Evolutionary conservation across 257 asterid genomes (phyloP), one percentile per base, ranked within the genome.

Genomic region (Rauvolfia tetraphylla): DNA sequence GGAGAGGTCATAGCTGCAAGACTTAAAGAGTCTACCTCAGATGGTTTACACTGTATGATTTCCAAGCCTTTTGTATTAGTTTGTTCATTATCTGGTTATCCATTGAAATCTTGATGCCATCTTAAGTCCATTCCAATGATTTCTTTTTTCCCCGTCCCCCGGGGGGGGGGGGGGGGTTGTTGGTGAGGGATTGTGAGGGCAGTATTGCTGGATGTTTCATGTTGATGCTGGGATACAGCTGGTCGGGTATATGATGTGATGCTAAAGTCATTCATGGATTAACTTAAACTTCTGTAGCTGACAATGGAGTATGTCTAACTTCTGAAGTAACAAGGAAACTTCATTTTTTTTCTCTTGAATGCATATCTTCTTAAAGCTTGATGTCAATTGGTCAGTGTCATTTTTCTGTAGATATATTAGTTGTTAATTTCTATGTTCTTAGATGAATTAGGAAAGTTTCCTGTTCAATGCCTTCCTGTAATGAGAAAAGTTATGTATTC

Each of bases 1-100:
- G 99, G 99, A 76, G 96, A 95, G 82, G 87, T 95, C 75, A 89
- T 95, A 79, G 80, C 86, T 10, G 97, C 92, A 54, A 89, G 81
- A 42, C 90, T 95, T 14, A 87, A 80, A 81, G 96, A 90, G 78
- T 95, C 98, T 22, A 86, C 88, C 4, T 74, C 71, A 12, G 79
- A 83, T 38, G 99, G 99, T 72, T 81, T 95, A 62, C 93, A 87
- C 68, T 88, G 99, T 95, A 92, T 49, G 92, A 18, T 11, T 36
- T 62, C 66, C 57, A 67, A 75, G 31, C 31, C 23, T n/a, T 70
- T 69, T 56, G 15, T 20, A 48, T 31, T 27, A 58, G 10, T 65
- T 65, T 65, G 23, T 46, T 65, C 20, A 63, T 63, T 51, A 15
- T 62, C n/a, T 31, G 23, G 3, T 31, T 41, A 31, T 31, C 42